Conservation (phyloP, 2,329 filamentous ascomycete genomes). For the Sclerotinia subarctica region DNA sequence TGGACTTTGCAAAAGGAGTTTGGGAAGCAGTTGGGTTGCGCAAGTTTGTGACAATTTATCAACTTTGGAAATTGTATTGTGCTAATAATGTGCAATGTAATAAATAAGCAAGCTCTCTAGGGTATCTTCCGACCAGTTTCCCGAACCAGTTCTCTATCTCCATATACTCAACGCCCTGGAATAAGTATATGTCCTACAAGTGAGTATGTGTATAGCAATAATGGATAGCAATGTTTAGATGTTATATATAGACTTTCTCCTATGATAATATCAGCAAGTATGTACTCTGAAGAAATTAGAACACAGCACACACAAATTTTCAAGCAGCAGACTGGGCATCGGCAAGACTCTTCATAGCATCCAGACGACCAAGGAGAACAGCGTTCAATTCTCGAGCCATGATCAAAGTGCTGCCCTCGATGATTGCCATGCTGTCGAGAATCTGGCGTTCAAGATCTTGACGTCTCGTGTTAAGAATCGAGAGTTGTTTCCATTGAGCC, state of each 20-base stretch:
- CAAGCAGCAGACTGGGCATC: background rate
- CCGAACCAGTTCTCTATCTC: background rate
- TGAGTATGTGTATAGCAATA: constrained; percentile 29
- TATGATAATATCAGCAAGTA: background rate
- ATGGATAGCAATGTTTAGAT: constrained; percentile 26
- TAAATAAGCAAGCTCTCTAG: constrained; percentile 21
- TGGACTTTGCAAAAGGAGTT: background rate
- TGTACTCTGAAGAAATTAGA: background rate
- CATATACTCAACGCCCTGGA: constrained; percentile 18
- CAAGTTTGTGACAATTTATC: background rate
- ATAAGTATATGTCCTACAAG: constrained; percentile 26
- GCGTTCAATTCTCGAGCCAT: constrained; percentile 32
- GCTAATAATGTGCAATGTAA: constrained; percentile 13
- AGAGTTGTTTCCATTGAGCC: constrained; percentile 30
- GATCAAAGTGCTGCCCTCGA: constrained; percentile 31
- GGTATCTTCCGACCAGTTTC: constrained; percentile 28
- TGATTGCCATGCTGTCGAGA: constrained; percentile 31
- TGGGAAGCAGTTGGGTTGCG: too few species aligned
- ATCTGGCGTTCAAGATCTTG: constrained; percentile 33
- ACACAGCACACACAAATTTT: background rate
- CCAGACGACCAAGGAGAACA: constrained; percentile 32
- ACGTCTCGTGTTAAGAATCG: constrained; percentile 33
- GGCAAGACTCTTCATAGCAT: constrained; percentile 26
- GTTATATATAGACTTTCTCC: background rate
- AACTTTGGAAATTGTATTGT: constrained; percentile 11